Conservation (phyloP, 371 early-diverging fungal species). For the Mortierella sp. region DNA sequence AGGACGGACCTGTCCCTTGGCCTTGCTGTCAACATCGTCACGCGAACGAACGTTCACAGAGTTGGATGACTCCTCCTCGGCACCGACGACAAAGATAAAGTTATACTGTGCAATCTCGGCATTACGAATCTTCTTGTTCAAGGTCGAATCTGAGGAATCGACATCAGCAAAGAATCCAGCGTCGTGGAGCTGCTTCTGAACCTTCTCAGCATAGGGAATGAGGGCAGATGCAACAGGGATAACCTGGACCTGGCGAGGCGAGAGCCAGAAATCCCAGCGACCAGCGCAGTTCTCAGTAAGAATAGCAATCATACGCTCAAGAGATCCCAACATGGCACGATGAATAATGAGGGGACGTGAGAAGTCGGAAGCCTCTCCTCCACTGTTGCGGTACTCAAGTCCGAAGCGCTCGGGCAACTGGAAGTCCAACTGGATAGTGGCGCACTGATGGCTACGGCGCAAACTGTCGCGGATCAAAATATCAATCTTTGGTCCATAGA, state of each 20-base stretch:
- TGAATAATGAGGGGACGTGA: constrained; percentile 99
- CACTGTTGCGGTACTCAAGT: constrained; percentile 86
- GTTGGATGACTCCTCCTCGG: constrained; percentile 85
- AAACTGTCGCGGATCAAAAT: constrained; percentile 97
- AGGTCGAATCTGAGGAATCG: constrained; percentile 87
- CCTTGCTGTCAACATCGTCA: constrained; percentile 87
- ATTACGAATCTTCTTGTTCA: constrained; percentile 97
- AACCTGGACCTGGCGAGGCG: constrained; percentile 95
- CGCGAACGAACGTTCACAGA: constrained; percentile 95
- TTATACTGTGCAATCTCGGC: constrained; percentile 89
- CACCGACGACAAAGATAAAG: constrained; percentile 93
- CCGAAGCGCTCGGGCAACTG: constrained; percentile 96
- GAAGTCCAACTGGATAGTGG: constrained; percentile 99
- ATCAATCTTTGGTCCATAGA: constrained; percentile 99
- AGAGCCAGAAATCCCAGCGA: constrained; percentile 99
- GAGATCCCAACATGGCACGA: constrained; percentile 98
- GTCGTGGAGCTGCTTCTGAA: constrained; percentile 65
- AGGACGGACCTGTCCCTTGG: constrained; percentile 82
- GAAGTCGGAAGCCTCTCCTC: constrained; percentile 61
- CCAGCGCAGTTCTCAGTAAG: constrained; percentile 97
- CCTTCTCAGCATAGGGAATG: constrained; percentile 77
- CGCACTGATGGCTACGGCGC: constrained; percentile 96
- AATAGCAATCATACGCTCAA: constrained; percentile 99
- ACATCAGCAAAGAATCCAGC: constrained; percentile 90
- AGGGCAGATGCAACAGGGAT: constrained; percentile 83